Evolutionary conservation across 2,329 filamentous ascomycete genomes (phyloP).

Genomic region (Periconia macrospinosa): DNA sequence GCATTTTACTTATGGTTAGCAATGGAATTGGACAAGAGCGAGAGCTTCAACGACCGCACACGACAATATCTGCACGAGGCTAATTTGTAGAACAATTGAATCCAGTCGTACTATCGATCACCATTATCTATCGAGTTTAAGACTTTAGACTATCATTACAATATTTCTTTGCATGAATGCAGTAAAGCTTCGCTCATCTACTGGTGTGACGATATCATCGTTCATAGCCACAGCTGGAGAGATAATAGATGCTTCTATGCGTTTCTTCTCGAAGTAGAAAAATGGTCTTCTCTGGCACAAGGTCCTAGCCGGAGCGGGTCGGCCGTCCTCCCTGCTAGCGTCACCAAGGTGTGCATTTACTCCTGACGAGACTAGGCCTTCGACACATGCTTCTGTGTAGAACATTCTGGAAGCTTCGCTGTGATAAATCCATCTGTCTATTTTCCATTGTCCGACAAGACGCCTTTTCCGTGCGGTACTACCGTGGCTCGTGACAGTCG

Average conservation of each 20-base stretch:
- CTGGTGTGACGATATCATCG: neutral
- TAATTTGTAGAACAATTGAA: neutral
- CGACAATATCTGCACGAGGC: neutral
- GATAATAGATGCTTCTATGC: neutral
- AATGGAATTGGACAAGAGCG: neutral
- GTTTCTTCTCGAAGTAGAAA: neutral
- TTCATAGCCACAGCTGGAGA: neutral
- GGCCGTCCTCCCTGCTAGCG: too few species aligned
- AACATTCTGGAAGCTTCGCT: too few species aligned
- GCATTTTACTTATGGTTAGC: constrained; percentile 1
- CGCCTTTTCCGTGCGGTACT: too few species aligned
- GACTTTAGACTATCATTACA: neutral
- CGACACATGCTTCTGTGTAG: too few species aligned
- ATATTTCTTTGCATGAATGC: neutral
- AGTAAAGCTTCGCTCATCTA: neutral
- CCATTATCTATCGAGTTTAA: neutral
- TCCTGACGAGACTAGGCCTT: too few species aligned
- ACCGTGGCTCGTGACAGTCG: too few species aligned
- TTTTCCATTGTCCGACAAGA: too few species aligned
- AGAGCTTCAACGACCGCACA: neutral
- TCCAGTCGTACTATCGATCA: neutral
- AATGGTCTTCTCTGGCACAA: too few species aligned
- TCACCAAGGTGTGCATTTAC: too few species aligned
- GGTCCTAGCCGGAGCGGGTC: too few species aligned
- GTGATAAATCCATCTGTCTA: too few species aligned